phyloP scores from a whole-genome alignment of 495 filamentous ascomycete genomes.

The Chaetomidium leptoderma region DNA sequence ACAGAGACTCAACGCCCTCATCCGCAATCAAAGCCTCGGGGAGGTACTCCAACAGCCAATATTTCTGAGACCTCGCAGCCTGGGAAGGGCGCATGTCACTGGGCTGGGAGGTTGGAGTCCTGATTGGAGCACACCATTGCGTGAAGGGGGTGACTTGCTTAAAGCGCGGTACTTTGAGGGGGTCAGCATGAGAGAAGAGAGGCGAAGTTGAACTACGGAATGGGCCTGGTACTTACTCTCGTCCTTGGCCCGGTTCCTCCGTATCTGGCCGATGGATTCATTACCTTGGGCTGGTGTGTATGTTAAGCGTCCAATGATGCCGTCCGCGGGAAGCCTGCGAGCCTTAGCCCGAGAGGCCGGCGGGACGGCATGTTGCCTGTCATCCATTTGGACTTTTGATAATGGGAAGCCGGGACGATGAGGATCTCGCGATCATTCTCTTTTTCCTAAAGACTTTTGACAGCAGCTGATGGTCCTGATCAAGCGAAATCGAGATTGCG shows the following conservation, averaged over 20 bases:
- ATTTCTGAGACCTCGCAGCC: slow-evolving; percentile 28
- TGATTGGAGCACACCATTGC: slow-evolving; percentile 34
- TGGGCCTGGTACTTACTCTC: slow-evolving; percentile 20
- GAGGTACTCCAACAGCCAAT: slow-evolving; percentile 35
- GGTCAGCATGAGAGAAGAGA: slow-evolving; percentile 18
- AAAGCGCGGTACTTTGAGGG: slow-evolving; percentile 37
- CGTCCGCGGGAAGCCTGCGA: slow-evolving; percentile 18
- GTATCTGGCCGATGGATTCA: slow-evolving; percentile 20
- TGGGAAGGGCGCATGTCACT: slow-evolving; percentile 17
- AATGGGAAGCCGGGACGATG: slow-evolving; percentile 1
- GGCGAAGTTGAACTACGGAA: not conserved
- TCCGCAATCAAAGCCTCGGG: slow-evolving; percentile 40
- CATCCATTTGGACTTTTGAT: slow-evolving; percentile 30
- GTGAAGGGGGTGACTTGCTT: slow-evolving; percentile 37
- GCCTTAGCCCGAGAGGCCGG: slow-evolving; percentile 5
- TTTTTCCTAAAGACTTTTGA: slow-evolving; percentile 3
- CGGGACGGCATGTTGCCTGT: slow-evolving; percentile 8
- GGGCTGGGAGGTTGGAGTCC: slow-evolving; percentile 12
- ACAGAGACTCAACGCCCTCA: slow-evolving; percentile 24
- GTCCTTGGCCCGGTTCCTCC: slow-evolving; percentile 19
- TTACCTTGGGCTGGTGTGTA: slow-evolving; percentile 22
- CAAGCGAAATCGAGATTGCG: not conserved
- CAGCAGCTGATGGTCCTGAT: not conserved
- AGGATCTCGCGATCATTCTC: slow-evolving; percentile 23
- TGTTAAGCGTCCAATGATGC: slow-evolving; percentile 28